phyloP scores from a whole-genome alignment of 331 rosid species.

The Quercus tomentella region DNA sequence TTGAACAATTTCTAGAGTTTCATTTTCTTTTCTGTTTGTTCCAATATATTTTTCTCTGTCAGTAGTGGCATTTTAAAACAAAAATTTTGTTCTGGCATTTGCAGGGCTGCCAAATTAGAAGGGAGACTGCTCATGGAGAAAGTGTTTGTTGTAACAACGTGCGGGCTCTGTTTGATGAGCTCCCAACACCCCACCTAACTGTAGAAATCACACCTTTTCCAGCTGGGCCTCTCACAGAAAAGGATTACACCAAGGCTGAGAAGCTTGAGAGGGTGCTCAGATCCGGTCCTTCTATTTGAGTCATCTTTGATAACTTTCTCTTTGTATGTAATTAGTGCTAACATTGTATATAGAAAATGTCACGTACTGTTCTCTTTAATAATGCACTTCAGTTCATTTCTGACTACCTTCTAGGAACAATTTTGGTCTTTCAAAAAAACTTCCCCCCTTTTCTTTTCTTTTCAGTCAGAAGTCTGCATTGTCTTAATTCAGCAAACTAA shows the following conservation, averaged over 20 bases:
- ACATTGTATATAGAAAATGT: conserved; percentile 25
- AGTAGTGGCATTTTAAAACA: background rate
- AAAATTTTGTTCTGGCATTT: background rate
- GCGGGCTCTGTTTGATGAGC: conserved; percentile 90
- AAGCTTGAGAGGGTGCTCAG: conserved; percentile 80
- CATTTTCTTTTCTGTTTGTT: background rate
- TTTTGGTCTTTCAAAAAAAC: background rate
- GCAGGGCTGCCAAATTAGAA: conserved; percentile 87
- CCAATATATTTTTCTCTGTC: background rate
- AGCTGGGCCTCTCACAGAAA: conserved; percentile 67
- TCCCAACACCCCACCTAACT: conserved; percentile 76
- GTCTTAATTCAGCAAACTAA: too few relatives aligned
- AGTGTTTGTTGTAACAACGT: conserved; percentile 92
- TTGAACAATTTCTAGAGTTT: background rate
- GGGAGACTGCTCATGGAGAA: conserved; percentile 93
- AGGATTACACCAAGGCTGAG: conserved; percentile 78
- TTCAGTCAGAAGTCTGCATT: too few relatives aligned
- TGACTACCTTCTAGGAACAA: background rate
- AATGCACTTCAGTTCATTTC: background rate
- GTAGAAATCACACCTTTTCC: conserved; percentile 88
- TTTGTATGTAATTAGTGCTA: background rate
- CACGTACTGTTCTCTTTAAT: background rate
- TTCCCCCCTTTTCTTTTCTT: too few relatives aligned
- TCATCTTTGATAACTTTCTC: background rate
- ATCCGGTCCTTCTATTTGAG: conserved; percentile 73